Base-by-base conservation (phyloP, 1,284 basidiomycete genomes). In the Prillingera fragicola region DNA sequence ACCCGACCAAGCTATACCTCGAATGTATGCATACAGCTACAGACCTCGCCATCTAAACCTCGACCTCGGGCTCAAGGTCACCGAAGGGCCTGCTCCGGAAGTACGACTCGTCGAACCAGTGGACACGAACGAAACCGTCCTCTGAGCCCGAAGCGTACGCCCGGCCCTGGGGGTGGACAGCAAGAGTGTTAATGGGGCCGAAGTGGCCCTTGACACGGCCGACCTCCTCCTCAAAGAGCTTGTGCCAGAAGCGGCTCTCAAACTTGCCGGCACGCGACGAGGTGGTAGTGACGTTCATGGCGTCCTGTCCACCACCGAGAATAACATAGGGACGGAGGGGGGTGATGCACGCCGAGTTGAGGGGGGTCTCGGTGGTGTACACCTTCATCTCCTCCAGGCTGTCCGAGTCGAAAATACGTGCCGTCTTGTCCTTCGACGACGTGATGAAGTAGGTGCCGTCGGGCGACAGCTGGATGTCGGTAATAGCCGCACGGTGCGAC, bases 231-330 rank as follows among this genome's bases (percentile, higher is more conserved):
- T 97, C 94, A 60, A 97, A 90, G 33, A 98, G 79, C 65, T 87
- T 90, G 77, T 99, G 94, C 90, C 91, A 98, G 77, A 98, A 97
- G 36, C 92, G 80, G 4, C 91, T 90, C 75, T 98, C 95, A 71
- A 99, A 99, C 72, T 95, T 94, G 31, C 94, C 95, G 69, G 95
- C 88, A 45, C 94, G 81, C 27, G 83, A 70, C 6, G 87, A 89
- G 2, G 94, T 98, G 5, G 90, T 97, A 13, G 95, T 97, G 45
- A 98, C 94, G 63, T 77, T 85, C 91, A 94, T 96, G 8, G 94
- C 94, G 67, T 97, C 94, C 73, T 97, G 94, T 43, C 94, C 94
- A 72, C 94, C 94, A 41, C 95, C 95, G 31, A 96, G 76, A 25
- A 95, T 79, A 38, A 94, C 86, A 65, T 91, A 97, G 36, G 92